Evolutionary conservation across 306 rosid genomes (phyloP).

Genomic region (Casuarina cunninghamiana): DNA sequence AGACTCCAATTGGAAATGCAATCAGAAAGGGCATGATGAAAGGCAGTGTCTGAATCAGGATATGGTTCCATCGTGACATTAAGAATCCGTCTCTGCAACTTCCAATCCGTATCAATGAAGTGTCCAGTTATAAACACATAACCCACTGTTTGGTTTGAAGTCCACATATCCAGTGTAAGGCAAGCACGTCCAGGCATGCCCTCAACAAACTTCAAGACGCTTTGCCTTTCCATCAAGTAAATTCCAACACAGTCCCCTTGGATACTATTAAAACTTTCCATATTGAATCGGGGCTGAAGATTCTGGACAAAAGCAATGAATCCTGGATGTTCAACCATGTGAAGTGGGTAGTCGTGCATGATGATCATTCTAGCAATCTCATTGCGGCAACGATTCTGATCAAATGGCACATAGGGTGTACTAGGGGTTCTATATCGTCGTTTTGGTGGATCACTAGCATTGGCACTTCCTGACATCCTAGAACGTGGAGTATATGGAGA

Average conservation of each 20-base stretch:
- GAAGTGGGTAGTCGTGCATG: conserved; percentile 96
- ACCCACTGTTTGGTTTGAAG: conserved; percentile 78
- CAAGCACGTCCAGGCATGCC: conserved; percentile 82
- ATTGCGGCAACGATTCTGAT: conserved; percentile 83
- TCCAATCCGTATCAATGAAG: conserved; percentile 91
- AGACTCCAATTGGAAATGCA: conserved; percentile 91
- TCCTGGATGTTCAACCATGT: conserved; percentile 95
- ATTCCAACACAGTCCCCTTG: conserved; percentile 97
- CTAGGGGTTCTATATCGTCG: conserved; percentile 67
- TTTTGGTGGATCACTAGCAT: conserved; percentile 56
- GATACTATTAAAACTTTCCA: conserved; percentile 84
- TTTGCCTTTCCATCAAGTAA: conserved; percentile 76
- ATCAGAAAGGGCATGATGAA: conserved; percentile 82
- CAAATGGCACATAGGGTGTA: conserved; percentile 64
- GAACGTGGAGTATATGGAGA: conserved; percentile 61
- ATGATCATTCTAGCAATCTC: conserved; percentile 96
- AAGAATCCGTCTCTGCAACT: conserved; percentile 73
- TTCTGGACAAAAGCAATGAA: conserved; percentile 80
- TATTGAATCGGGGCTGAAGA: conserved; percentile 90
- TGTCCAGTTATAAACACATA: conserved; percentile 85
- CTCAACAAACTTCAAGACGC: conserved; percentile 57
- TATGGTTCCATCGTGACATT: conserved; percentile 97
- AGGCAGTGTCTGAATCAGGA: conserved; percentile 74
- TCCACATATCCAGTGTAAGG: conserved; percentile 84
- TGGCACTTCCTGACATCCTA: conserved; percentile 43